Percentiles rank a stretch among this genome's conserved stretches.
phyloP scores from a whole-genome alignment of 768 basidiomycete species.

The Tephrocybe sp. region DNA sequence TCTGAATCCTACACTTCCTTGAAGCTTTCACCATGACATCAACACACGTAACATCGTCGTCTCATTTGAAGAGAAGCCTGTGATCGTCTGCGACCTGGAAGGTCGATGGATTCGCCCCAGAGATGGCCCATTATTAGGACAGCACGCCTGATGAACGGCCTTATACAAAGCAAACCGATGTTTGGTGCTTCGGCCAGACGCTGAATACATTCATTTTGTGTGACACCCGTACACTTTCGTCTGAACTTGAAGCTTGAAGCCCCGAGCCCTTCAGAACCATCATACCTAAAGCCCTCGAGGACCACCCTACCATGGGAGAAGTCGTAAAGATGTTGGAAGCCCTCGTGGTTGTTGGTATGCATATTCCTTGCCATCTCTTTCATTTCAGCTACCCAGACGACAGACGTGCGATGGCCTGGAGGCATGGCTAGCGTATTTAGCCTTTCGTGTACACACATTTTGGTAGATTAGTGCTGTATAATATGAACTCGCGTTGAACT shows the following conservation, averaged over 20 bases:
- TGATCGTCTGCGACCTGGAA: conserved; percentile 6
- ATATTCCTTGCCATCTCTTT: too few species aligned
- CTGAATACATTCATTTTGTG: background rate
- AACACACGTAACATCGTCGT: conserved; percentile 1
- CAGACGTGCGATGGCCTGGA: too few species aligned
- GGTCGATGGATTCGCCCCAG: background rate
- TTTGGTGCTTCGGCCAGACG: conserved; percentile 2
- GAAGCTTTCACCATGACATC: conserved; percentile 8
- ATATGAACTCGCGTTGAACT: too few species aligned
- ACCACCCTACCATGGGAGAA: conserved; percentile 6
- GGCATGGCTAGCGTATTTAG: too few species aligned
- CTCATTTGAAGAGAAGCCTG: background rate
- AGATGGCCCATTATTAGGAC: background rate
- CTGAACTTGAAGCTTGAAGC: too few species aligned
- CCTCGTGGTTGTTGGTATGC: background rate
- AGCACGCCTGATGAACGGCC: background rate
- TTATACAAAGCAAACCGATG: conserved; percentile 2
- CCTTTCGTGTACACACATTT: too few species aligned
- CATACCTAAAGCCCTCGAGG: background rate
- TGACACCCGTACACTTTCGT: background rate
- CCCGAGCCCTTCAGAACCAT: too few species aligned
- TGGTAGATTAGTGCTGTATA: too few species aligned
- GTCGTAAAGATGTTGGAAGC: conserved; percentile 1
- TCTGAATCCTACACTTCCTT: conserved; percentile 3
- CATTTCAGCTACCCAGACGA: too few species aligned